Percentiles rank a stretch among this genome's conserved stretches.
These are phyloP conservation scores for Fraxinus xanthoxyloides DNA, from an alignment of 305 asterid genomes.

Conservation along the genomic window DNA sequence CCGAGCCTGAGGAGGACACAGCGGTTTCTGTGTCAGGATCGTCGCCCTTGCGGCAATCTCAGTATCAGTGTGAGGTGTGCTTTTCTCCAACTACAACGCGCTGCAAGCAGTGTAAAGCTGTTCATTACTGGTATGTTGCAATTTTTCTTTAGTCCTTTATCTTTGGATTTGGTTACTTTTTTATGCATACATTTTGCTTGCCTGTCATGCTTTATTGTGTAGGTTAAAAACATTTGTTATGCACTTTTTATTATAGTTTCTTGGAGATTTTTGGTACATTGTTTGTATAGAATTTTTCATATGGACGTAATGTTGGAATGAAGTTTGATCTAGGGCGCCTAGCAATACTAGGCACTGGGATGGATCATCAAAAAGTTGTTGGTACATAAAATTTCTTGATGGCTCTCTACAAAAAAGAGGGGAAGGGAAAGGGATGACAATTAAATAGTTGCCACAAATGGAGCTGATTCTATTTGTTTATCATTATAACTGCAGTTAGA, in stretches of 20 bases:
- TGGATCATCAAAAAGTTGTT: not conserved
- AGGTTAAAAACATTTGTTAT: not conserved
- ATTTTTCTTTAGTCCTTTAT: not conserved
- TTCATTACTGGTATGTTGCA: conserved; percentile 65
- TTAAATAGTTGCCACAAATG: not conserved
- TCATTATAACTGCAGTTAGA: not conserved
- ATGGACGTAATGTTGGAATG: not conserved
- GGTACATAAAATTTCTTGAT: not conserved
- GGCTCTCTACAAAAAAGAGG: not conserved
- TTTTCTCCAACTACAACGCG: conserved; percentile 54
- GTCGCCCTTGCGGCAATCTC: conserved; percentile 33
- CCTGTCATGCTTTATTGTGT: conserved; percentile 11
- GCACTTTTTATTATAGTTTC: not conserved
- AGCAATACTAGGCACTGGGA: not conserved
- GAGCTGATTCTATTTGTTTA: not conserved
- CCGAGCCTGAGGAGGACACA: conserved; percentile 22
- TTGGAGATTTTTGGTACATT: not conserved
- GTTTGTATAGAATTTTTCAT: not conserved
- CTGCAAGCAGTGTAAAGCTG: conserved; percentile 76
- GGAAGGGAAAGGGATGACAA: not conserved
- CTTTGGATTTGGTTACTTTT: not conserved
- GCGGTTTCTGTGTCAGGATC: conserved; percentile 12
- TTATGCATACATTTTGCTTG: conserved; percentile 4
- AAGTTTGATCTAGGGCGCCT: not conserved
- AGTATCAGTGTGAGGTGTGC: conserved; percentile 68